A percentile compares a stretch with the other conserved stretches of the same genome.
Conservation (phyloP, 2,329 filamentous ascomycete genomes). For the Uncinocarpus reesii region DNA sequence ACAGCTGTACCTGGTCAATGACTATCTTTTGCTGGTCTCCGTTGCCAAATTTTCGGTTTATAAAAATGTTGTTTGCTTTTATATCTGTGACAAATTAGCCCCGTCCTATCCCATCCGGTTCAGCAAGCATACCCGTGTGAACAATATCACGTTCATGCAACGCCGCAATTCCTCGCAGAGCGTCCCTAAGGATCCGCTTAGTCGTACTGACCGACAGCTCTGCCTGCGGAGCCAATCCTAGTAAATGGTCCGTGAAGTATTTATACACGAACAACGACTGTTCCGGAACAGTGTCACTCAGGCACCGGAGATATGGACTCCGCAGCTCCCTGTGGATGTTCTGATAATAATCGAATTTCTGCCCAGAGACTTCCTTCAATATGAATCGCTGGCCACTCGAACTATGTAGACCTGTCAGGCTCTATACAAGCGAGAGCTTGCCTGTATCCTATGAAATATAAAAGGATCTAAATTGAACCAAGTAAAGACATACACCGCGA, state of each 20-base stretch:
- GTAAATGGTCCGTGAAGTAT: constrained; percentile 37
- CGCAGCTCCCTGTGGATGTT: constrained; percentile 3
- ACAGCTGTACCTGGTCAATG: constrained; percentile 21
- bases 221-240: constrained; percentile 33
- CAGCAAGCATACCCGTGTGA: constrained; percentile 22
- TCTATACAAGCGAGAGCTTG: no score
- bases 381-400: constrained; percentile 16
- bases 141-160: constrained; percentile 30
- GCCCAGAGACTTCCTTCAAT: constrained; percentile 16
- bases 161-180: constrained; percentile 30
- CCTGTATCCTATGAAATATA: no score
- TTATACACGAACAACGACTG: constrained; percentile 40
- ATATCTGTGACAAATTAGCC: constrained; percentile 21
- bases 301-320: constrained; percentile 21
- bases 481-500: constrained; percentile 1
- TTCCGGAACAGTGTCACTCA: constrained; percentile 37
- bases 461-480: background rate
- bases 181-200: constrained; percentile 37
- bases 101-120: background rate
- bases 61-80: constrained; percentile 29
- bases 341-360: constrained; percentile 9
- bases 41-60: constrained; percentile 23
- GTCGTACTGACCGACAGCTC: constrained; percentile 29
- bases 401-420: no score
- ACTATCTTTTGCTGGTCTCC: constrained; percentile 7